A percentile compares a stretch with the other conserved stretches of the same genome.
phyloP scores from a whole-genome alignment of 2,329 filamentous ascomycete genomes.

The Fusarium tupiense region DNA sequence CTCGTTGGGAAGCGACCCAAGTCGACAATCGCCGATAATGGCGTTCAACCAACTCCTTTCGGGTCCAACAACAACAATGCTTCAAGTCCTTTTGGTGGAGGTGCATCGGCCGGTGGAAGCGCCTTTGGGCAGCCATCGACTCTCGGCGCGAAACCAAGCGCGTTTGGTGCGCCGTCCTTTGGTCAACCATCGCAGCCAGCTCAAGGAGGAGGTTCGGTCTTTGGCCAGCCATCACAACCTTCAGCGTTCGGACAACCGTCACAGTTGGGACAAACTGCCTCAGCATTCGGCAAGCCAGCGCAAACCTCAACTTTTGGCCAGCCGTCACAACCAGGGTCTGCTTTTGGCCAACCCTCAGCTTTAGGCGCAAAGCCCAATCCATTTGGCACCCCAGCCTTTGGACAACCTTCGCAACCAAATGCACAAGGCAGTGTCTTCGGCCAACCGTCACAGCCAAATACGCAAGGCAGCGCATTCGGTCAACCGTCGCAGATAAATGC shows the following conservation, averaged over 20 bases:
- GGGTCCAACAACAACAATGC: conserved; percentile 40
- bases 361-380: conserved; percentile 19
- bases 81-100: conserved; percentile 46
- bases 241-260: conserved; percentile 56
- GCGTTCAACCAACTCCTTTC: conserved; percentile 55
- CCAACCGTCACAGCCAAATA: conserved; percentile 48
- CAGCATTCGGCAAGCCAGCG: conserved; percentile 48
- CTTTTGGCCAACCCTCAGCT: conserved; percentile 33
- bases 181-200: conserved; percentile 53
- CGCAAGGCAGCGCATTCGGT: conserved; percentile 41
- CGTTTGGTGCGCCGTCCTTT: conserved; percentile 43
- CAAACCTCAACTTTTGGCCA: conserved; percentile 45
- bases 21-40: conserved; percentile 40
- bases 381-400: conserved; percentile 46
- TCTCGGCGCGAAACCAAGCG: conserved; percentile 44
- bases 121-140: conserved; percentile 51
- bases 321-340: conserved; percentile 43
- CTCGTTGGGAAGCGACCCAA: conserved; percentile 50
- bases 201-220: conserved; percentile 40
- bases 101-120: conserved; percentile 38
- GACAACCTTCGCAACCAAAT: conserved; percentile 49
- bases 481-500: conserved; percentile 48
- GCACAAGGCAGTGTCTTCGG: conserved; percentile 44
- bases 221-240: conserved; percentile 44
- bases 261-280: conserved; percentile 20